Percentiles rank a stretch among this genome's conserved stretches.
Conservation (phyloP, 768 basidiomycete genomes). For the Tubosaeta brunneosetosa region DNA sequence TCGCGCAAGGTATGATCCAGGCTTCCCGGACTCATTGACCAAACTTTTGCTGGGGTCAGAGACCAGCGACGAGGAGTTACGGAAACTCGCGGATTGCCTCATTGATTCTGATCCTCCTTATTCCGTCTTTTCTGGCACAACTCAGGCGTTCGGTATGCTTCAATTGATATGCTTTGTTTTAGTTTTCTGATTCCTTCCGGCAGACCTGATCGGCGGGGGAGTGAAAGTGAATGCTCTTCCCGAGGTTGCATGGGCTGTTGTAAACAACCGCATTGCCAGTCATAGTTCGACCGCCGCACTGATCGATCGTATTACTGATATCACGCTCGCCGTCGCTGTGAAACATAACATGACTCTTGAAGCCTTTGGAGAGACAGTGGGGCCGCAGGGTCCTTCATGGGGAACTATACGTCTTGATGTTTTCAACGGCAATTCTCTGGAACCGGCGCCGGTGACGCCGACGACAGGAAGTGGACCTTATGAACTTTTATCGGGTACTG, state of each 20-base stretch:
- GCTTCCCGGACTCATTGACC: slow-evolving; percentile 24
- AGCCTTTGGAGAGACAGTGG: slow-evolving; percentile 37
- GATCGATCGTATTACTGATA: slow-evolving; percentile 6
- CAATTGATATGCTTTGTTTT: background rate
- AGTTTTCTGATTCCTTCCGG: slow-evolving; percentile 23
- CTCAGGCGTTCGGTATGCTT: slow-evolving; percentile 24
- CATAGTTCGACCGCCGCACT: slow-evolving; percentile 24
- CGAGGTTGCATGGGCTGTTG: slow-evolving; percentile 35
- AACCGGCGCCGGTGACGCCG: slow-evolving; percentile 43
- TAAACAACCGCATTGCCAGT: slow-evolving; percentile 33
- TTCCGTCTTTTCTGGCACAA: slow-evolving; percentile 23
- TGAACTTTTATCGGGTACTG: slow-evolving; percentile 40
- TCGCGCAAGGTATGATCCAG: slow-evolving; percentile 36
- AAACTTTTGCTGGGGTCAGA: slow-evolving; percentile 21
- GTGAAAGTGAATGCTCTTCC: slow-evolving; percentile 37
- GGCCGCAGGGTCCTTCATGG: slow-evolving; percentile 20
- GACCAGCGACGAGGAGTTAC: slow-evolving; percentile 16
- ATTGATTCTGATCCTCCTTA: slow-evolving; percentile 19
- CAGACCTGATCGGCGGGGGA: slow-evolving; percentile 36
- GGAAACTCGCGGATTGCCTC: slow-evolving; percentile 14
- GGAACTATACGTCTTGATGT: slow-evolving; percentile 37
- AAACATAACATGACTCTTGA: slow-evolving; percentile 13
- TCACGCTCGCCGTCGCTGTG: slow-evolving; percentile 14
- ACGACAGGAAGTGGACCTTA: slow-evolving; percentile 35
- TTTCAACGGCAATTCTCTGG: slow-evolving; percentile 32